A percentile compares a stretch with the other conserved stretches of the same genome.
Conservation (phyloP, 805 yeast genomes). For the Saccharomyces kudriavzevii region DNA sequence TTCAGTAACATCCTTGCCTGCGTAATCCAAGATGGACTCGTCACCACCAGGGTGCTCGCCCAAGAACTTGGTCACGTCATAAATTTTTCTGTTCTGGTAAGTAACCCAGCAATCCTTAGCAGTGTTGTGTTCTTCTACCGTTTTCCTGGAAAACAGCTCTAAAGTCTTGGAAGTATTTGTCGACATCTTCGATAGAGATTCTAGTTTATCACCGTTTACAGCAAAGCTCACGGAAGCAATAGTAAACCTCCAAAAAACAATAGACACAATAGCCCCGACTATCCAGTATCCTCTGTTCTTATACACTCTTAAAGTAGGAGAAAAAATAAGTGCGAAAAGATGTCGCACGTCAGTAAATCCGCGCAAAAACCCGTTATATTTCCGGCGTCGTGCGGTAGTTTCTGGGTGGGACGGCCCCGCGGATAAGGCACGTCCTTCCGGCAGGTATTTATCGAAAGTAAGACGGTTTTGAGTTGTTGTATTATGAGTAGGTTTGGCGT, state of each 20-base stretch:
- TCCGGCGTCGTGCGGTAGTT: neutral
- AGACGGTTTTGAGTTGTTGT: neutral
- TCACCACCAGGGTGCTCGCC: conserved; percentile 62
- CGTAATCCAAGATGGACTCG: conserved; percentile 58
- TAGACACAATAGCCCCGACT: neutral
- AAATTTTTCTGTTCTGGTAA: conserved; percentile 68
- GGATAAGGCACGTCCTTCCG: neutral
- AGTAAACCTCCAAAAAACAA: neutral
- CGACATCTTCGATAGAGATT: neutral
- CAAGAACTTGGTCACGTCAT: conserved; percentile 58
- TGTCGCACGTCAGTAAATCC: neutral
- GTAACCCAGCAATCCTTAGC: conserved; percentile 70
- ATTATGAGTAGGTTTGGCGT: neutral
- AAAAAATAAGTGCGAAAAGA: neutral
- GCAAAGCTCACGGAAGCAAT: neutral
- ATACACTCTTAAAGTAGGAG: neutral
- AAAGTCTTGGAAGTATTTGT: conserved; percentile 30
- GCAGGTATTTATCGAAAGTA: neutral
- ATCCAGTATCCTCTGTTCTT: neutral
- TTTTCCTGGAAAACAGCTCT: conserved; percentile 52
- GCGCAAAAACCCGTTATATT: neutral
- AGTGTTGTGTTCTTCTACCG: conserved; percentile 46
- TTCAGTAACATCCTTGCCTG: conserved; percentile 73
- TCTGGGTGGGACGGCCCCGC: neutral
- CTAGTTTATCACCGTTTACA: neutral